A percentile compares a stretch with the other conserved stretches of the same genome.
Conservation (phyloP, 2,329 filamentous ascomycete genomes). For the Pestalotiopsis sp. region DNA sequence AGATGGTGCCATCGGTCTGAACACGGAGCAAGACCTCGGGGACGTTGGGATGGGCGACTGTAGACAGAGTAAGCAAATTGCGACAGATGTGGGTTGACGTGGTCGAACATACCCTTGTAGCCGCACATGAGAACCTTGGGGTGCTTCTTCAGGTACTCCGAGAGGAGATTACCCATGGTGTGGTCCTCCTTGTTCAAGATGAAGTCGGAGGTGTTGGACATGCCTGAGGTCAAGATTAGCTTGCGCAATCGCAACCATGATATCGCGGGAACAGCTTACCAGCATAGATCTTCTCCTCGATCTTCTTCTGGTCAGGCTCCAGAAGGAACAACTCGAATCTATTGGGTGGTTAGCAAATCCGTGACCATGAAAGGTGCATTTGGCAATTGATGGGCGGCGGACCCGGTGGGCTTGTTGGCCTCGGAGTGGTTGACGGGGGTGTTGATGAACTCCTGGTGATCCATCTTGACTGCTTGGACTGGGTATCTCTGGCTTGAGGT, state of each 20-base stretch:
- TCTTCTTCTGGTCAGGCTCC: slow-evolving; percentile 84
- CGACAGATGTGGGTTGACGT: slow-evolving; percentile 11
- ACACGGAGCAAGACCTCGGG: slow-evolving; percentile 73
- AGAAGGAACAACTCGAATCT: slow-evolving; percentile 96
- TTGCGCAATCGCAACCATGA: neutral
- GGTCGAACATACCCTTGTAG: slow-evolving; percentile 72
- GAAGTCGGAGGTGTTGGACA: slow-evolving; percentile 95
- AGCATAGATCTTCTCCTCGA: slow-evolving; percentile 84
- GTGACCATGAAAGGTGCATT: neutral
- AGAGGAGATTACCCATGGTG: slow-evolving; percentile 88
- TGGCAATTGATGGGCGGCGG: slow-evolving; percentile 1
- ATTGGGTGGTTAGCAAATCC: slow-evolving; percentile 21
- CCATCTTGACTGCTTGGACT: neutral
- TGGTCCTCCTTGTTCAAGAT: slow-evolving; percentile 96
- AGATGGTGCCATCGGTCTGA: slow-evolving; percentile 86
- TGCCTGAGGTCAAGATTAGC: slow-evolving; percentile 55
- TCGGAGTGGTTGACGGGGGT: neutral
- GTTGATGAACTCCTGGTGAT: neutral
- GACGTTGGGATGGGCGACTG: slow-evolving; percentile 63
- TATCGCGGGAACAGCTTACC: slow-evolving; percentile 60
- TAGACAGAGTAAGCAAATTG: slow-evolving; percentile 18
- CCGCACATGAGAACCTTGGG: slow-evolving; percentile 86
- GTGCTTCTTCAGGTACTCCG: slow-evolving; percentile 82
- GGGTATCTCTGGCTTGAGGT: neutral
- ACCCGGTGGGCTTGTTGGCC: neutral